Evolutionary conservation across 1,284 basidiomycete genomes (phyloP), one percentile per base, ranked within the genome.

Genomic region (Cutaneotrichosporon sp.): DNA sequence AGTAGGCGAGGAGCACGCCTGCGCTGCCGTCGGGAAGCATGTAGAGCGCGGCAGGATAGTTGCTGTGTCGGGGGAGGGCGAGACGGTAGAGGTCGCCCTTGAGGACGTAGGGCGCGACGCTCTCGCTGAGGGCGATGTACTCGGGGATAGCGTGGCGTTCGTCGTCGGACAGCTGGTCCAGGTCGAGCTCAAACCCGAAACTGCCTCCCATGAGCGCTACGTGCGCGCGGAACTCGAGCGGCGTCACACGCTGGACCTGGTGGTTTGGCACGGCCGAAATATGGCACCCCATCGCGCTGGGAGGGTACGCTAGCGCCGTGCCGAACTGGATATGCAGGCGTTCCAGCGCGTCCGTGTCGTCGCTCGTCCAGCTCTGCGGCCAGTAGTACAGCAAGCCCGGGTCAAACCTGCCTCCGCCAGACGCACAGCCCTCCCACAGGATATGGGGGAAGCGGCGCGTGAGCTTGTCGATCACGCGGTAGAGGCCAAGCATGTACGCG

Each of bases 171-270:
- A 70, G 39, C 7, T 47, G 36, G 10, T 45, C 51, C 12, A 62
- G 53, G 45, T 68, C 64, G 21, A 70, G 62, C 55, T 70, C 68
- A 46, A 67, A 63, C 5, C 68, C 68, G 26, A 67, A 68, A 15
- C 55, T 56, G 18, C 68, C 68, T 21, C 64, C 60, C 63, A 70
- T 66, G 60, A 70, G 60, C 14, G 68, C 68, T 18, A 70, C 68
- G 41, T 70, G 68, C 8, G 65, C 68, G 48, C 67, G 49, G 60
- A 70, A 70, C 38, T 47, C 56, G 36, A 70, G 42, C 9, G 68
- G 66, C 15, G 64, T 66, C 14, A 36, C 49, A 12, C 68, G 59
- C 1, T 49, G 46, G 1, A 52, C 55, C 46, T 67, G 64, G 49
- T 70, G 63, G 54, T 67, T 70, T 1, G 65, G 68, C 9, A 58